Evolutionary conservation across 345 rosid species (phyloP).

Genomic region (Bruguiera sexangula): DNA sequence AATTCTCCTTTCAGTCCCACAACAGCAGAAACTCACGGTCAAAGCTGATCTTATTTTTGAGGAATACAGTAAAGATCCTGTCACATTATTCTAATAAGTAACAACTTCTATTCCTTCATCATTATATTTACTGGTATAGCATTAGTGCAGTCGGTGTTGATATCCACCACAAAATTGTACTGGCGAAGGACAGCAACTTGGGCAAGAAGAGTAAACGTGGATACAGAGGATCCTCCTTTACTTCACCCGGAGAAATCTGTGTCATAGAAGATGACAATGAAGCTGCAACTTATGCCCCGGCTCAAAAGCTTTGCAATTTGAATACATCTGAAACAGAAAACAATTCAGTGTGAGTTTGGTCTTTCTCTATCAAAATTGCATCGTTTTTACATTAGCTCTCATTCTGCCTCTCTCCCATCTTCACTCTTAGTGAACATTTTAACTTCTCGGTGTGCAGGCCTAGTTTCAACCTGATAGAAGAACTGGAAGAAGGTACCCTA

Average conservation of each 20-base stretch:
- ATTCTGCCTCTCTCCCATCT: too few species aligned
- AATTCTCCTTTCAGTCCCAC: slow-evolving; percentile 46
- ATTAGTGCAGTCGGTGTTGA: slow-evolving; percentile 72
- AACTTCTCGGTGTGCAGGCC: slow-evolving; percentile 54
- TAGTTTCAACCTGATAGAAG: slow-evolving; percentile 84
- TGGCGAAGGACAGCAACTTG: slow-evolving; percentile 39
- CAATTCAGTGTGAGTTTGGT: slow-evolving; percentile 41
- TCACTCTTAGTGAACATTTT: slow-evolving; percentile 6
- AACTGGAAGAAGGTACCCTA: slow-evolving; percentile 54
- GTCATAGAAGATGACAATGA: slow-evolving; percentile 39
- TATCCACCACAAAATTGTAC: slow-evolving; percentile 55
- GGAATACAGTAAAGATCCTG: slow-evolving; percentile 62
- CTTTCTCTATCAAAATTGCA: background rate
- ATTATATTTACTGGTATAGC: background rate
- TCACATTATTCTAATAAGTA: slow-evolving; percentile 1
- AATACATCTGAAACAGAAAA: slow-evolving; percentile 22
- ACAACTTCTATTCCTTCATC: slow-evolving; percentile 1
- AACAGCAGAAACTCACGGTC: slow-evolving; percentile 54
- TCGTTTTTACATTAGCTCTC: background rate
- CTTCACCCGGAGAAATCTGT: slow-evolving; percentile 36
- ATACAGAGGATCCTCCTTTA: slow-evolving; percentile 36
- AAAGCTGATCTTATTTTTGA: slow-evolving; percentile 84
- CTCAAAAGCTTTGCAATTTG: slow-evolving; percentile 20
- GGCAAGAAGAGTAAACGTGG: slow-evolving; percentile 25
- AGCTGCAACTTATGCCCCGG: slow-evolving; percentile 24